Conservation (phyloP, 805 yeast species). For the Lipomyces orientalis region DNA sequence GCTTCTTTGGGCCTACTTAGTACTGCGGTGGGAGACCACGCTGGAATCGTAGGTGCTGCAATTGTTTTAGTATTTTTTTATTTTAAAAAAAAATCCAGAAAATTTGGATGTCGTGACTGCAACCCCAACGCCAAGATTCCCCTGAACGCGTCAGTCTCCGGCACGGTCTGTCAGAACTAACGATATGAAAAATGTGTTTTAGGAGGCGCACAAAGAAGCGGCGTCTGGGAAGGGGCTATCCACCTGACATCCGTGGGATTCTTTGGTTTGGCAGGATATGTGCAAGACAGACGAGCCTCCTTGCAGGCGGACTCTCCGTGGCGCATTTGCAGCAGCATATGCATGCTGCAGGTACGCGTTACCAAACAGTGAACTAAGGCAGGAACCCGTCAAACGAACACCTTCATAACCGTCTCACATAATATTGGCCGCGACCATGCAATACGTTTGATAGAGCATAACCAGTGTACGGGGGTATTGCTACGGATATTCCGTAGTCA, state of each 20-base stretch:
- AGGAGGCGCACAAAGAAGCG: not conserved
- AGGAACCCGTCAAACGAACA: not conserved
- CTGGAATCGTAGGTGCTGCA: slow-evolving; percentile 4
- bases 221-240: not conserved
- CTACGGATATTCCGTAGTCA: too few relatives aligned
- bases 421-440: too few relatives aligned
- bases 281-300: too few relatives aligned
- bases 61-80: not conserved
- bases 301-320: not conserved
- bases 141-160: not conserved
- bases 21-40: slow-evolving; percentile 5
- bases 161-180: not conserved
- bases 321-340: not conserved
- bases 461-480: too few relatives aligned
- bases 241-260: not conserved
- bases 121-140: not conserved
- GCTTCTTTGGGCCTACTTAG: not conserved
- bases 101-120: too few relatives aligned
- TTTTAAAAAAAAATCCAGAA: too few relatives aligned
- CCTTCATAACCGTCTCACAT: too few relatives aligned
- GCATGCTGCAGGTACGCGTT: not conserved
- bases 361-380: not conserved
- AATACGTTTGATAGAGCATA: too few relatives aligned
- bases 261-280: too few relatives aligned
- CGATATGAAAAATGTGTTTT: not conserved